These are phyloP conservation scores for Globisporangium okanoganense DNA, from an alignment of 352 stramenopile species.

Conservation along the genomic window DNA sequence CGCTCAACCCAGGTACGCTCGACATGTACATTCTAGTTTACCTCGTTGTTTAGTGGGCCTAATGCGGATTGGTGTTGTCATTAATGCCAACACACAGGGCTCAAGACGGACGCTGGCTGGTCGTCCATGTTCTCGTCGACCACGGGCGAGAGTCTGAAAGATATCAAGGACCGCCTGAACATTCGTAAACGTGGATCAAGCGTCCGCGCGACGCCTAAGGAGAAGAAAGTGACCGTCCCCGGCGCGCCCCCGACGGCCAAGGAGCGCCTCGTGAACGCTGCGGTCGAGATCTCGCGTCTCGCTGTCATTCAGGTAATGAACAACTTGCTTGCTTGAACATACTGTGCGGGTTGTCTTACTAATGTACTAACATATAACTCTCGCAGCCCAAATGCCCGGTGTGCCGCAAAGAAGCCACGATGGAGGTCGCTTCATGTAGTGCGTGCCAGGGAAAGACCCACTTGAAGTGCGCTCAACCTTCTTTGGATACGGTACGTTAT, in stretches of 20 bases:
- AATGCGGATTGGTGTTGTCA: neutral
- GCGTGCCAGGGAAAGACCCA: constrained; percentile 60
- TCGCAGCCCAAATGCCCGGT: constrained; percentile 28
- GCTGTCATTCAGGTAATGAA: constrained; percentile 8
- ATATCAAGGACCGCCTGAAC: constrained; percentile 74
- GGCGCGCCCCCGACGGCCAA: constrained; percentile 23
- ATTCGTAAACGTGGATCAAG: constrained; percentile 68
- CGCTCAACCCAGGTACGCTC: constrained; percentile 66
- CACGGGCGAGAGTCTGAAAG: constrained; percentile 68
- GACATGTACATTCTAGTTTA: neutral
- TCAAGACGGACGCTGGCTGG: constrained; percentile 80
- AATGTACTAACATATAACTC: constrained; percentile 3
- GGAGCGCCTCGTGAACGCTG: constrained; percentile 17
- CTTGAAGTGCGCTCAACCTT: constrained; percentile 40
- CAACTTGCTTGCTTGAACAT: neutral
- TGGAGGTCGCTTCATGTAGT: constrained; percentile 42
- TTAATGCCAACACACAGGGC: constrained; percentile 21
- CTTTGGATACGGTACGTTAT: constrained; percentile 22
- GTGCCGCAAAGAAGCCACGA: constrained; percentile 44
- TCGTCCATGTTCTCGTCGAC: constrained; percentile 71
- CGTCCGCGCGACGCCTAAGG: constrained; percentile 47
- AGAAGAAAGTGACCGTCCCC: constrained; percentile 33
- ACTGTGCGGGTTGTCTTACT: neutral
- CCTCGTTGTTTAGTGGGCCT: too few relatives aligned
- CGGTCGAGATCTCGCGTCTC: constrained; percentile 18